Conservation (phyloP, 2,329 filamentous ascomycete genomes). For the Ophidiomyces ophidiicola region DNA sequence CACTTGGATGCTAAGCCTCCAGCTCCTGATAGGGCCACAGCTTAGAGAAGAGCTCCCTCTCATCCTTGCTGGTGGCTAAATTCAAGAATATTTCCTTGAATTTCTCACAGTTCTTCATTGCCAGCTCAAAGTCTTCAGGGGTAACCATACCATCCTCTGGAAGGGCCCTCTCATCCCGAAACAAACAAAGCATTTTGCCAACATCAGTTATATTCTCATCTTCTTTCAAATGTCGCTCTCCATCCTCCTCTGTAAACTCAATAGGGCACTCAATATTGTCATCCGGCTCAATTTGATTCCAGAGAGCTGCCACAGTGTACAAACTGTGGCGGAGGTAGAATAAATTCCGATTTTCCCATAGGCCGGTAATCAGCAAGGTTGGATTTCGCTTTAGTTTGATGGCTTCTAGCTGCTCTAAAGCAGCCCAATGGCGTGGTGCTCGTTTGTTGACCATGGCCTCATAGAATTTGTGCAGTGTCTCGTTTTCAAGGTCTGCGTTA, state of each 20-base stretch:
- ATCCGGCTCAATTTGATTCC: slow-evolving; percentile 16
- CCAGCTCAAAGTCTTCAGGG: slow-evolving; percentile 22
- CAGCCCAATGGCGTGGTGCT: slow-evolving; percentile 22
- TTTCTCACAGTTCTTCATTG: slow-evolving; percentile 16
- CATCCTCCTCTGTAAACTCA: slow-evolving; percentile 17
- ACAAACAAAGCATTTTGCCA: slow-evolving; percentile 21
- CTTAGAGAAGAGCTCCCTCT: slow-evolving; percentile 19
- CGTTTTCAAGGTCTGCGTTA: slow-evolving; percentile 23
- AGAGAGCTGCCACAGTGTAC: slow-evolving; percentile 18
- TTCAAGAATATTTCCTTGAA: slow-evolving; percentile 20
- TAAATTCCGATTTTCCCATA: slow-evolving; percentile 25
- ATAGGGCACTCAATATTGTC: slow-evolving; percentile 17
- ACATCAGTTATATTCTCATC: slow-evolving; percentile 24
- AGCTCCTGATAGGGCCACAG: slow-evolving; percentile 21
- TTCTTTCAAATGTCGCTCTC: slow-evolving; percentile 20
- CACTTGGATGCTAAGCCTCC: too few species aligned
- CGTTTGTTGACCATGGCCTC: slow-evolving; percentile 23
- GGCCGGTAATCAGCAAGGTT: slow-evolving; percentile 23
- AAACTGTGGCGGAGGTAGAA: slow-evolving; percentile 26
- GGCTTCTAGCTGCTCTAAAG: slow-evolving; percentile 16
- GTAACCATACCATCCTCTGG: slow-evolving; percentile 26
- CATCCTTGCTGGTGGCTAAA: slow-evolving; percentile 18
- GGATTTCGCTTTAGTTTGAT: slow-evolving; percentile 21
- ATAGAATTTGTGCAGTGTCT: slow-evolving; percentile 27
- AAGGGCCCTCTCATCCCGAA: slow-evolving; percentile 21